A percentile compares a stretch with the other conserved stretches of the same genome.
These are phyloP conservation scores for Podospora fimiseda DNA, from an alignment of 495 filamentous ascomycete genomes.

Conservation along the genomic window DNA sequence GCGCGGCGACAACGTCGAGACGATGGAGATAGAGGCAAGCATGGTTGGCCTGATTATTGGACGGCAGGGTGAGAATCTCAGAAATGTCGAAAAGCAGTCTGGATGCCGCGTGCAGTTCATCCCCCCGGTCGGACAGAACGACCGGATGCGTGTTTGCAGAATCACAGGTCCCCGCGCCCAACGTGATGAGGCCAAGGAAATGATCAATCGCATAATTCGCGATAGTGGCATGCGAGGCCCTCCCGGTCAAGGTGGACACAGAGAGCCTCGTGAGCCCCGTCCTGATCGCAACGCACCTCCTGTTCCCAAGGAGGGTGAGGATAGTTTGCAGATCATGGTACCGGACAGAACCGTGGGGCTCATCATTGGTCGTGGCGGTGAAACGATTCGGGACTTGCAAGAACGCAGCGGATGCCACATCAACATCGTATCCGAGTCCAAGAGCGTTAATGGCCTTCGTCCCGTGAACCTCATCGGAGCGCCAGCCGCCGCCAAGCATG, in stretches of 20 bases:
- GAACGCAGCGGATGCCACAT: slow-evolving; percentile 81
- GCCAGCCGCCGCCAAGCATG: slow-evolving; percentile 55
- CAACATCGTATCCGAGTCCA: slow-evolving; percentile 80
- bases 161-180: slow-evolving; percentile 62
- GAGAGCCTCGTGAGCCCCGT: slow-evolving; percentile 13
- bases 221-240: slow-evolving; percentile 65
- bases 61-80: slow-evolving; percentile 72
- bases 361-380: slow-evolving; percentile 77
- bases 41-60: slow-evolving; percentile 82
- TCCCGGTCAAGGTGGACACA: slow-evolving; percentile 21
- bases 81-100: slow-evolving; percentile 69
- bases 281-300: slow-evolving; percentile 29
- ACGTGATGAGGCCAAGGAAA: slow-evolving; percentile 61
- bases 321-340: slow-evolving; percentile 77
- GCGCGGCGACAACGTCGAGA: slow-evolving; percentile 57
- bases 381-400: slow-evolving; percentile 84
- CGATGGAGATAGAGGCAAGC: slow-evolving; percentile 67
- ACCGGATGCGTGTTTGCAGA: slow-evolving; percentile 65
- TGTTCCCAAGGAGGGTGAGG: slow-evolving; percentile 61
- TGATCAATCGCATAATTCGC: slow-evolving; percentile 74
- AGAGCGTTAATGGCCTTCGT: slow-evolving; percentile 74
- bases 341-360: slow-evolving; percentile 82
- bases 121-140: slow-evolving; percentile 58
- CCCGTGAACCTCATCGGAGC: slow-evolving; percentile 80
- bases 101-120: slow-evolving; percentile 75